Percentiles rank a stretch among this genome's conserved stretches.
phyloP scores from a whole-genome alignment of 106 monocot species.

The Dendrobium officinale region DNA sequence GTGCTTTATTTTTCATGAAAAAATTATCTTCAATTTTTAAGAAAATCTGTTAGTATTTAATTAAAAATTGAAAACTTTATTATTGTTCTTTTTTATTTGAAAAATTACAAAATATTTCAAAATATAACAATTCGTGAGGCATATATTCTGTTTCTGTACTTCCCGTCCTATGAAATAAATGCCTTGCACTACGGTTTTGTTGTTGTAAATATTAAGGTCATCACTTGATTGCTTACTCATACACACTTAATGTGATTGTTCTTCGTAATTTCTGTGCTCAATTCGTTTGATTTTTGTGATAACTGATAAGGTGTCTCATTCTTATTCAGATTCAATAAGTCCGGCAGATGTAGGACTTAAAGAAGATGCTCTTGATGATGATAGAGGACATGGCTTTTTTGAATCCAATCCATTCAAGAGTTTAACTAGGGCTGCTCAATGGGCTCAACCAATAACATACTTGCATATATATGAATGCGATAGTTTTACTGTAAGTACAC shows the following conservation, averaged over 20 bases:
- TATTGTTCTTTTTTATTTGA: too few species aligned
- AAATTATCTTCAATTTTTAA: too few species aligned
- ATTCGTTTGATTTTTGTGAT: not conserved
- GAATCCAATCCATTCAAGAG: constrained; percentile 40
- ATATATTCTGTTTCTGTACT: too few species aligned
- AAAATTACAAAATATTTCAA: too few species aligned
- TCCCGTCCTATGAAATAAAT: too few species aligned
- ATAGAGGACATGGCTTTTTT: constrained; percentile 86
- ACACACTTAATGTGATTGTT: not conserved
- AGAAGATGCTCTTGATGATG: constrained; percentile 58
- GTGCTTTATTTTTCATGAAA: too few species aligned
- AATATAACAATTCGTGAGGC: too few species aligned
- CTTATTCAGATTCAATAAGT: constrained; percentile 65
- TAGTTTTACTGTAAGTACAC: constrained; percentile 67
- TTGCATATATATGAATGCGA: constrained; percentile 78
- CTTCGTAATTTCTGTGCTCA: not conserved
- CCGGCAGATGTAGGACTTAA: constrained; percentile 72
- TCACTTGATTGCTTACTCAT: not conserved
- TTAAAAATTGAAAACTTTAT: too few species aligned
- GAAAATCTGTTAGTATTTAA: too few species aligned
- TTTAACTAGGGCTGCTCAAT: constrained; percentile 53
- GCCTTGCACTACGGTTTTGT: too few species aligned
- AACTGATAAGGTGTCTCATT: not conserved
- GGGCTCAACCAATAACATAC: constrained; percentile 91
- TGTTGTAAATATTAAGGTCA: too few species aligned